Evolutionary conservation across 1,284 basidiomycete species (phyloP), one percentile per base, ranked within the genome.

Genomic region (Ustilago loliicola): DNA sequence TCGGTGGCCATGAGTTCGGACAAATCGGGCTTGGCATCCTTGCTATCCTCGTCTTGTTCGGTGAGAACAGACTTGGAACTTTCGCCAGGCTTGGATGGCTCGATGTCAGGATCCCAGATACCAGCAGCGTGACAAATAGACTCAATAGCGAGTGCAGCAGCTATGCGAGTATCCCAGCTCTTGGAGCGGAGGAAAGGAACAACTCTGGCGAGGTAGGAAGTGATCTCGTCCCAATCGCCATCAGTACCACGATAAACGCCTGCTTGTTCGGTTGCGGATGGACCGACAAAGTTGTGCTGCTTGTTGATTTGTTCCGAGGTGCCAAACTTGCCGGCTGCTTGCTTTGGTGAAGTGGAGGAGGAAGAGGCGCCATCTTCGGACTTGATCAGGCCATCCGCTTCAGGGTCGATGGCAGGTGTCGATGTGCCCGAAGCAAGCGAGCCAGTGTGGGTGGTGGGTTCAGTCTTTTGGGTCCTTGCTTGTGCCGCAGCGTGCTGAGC

Each of bases 181-280:
- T 92, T 93, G 52, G 94, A 95, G 83, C 95, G 93, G 5, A 96
- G 88, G 85, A 90, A 94, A 9, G 95, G 95, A 40, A 96, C 88
- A 77, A 96, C 93, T 92, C 96, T 69, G 27, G 84, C 75, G 13
- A 85, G 76, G 17, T 85, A 79, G 15, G 78, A 78, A 0, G 78
- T 72, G 45, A 82, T 83, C 55, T 85, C 93, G 77, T 91, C 90
- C 85, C 92, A 89, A 34, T 92, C 90, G 60, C 93, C 93, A 88
- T 95, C 93, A 79, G 85, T 81, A 47, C 87, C 87, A 9, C 80
- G 57, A 59, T 83, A 86, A 47, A 66, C 32, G 48, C 61, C 68
- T 29, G 61, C 10, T 17, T 71, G 56, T 9, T 66, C 66, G 6
- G 54, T 54, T n/a, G 58, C 48, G 61, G 66, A 70, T 51, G 72